Evolutionary conservation across 331 rosid genomes (phyloP), one percentile per base, ranked within the genome.

Genomic region (Rosa hybrid): DNA sequence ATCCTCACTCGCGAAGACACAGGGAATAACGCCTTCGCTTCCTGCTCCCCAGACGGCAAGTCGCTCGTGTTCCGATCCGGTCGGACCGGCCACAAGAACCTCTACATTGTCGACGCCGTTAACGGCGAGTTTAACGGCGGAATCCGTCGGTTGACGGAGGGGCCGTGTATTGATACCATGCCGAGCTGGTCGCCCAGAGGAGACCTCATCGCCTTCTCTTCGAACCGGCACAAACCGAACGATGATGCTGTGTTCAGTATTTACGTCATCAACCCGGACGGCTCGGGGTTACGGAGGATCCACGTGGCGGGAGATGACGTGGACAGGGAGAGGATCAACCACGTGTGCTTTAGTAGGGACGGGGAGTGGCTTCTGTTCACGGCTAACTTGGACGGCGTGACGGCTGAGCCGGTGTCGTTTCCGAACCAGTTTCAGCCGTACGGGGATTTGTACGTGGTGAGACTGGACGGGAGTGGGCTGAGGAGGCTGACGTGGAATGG

Each of bases 401-500:
- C 85, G 44, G 94, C 90, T 3, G 98, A 94, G 81, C 87, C 97
- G 48, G 94, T 94, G 79, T 83, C 91, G 44, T 51, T 14, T 88
- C 97, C 98, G 1, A 94, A 94, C 49, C 97, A 91, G 74, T 94
- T 91, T 87, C 98, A 94, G 86, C 98, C 97, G 30, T 94, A 91
- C 12, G 97, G 98, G 14, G 98, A 94, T 16, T 68, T 94, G 92
- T 81, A 76, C 50, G 75, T 69, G 81, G 84, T 82, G 81, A 91
- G 84, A 68, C 16, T 91, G 87, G 97, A 94, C 71, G 98, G 97
- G 34, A 91, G 86, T 41, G 95, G 90, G 46, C 75, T 94, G 82
- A 90, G 81, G 92, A 91, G 98, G 92, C 86, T 94, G 87, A 94
- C 97, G 83, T 91, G 92, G 80, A 86, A 76, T 78, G 89, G 86